Base-by-base conservation (phyloP, 345 rosid genomes). In the Moricandia moricandioides region DNA sequence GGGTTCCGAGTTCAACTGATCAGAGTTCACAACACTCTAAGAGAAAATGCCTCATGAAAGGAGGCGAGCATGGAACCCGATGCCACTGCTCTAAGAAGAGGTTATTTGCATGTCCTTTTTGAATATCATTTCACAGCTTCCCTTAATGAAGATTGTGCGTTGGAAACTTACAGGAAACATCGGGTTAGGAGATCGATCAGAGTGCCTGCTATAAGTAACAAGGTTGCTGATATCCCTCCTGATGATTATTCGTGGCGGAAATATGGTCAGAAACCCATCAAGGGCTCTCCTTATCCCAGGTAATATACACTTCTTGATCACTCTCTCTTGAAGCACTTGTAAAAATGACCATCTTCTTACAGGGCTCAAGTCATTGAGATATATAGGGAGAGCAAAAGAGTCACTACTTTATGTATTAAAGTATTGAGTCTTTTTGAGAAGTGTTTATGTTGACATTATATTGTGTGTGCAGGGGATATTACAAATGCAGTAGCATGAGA, bases 401-500 rank as follows among this genome's bases (percentile, higher is more conserved):
- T n/a, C n/a, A n/a, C n/a, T n/a, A n/a, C n/a, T n/a, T n/a, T n/a
- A n/a, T 33, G 34, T 62, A 10, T 18, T 18, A 45, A 47, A 47
- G 57, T 29, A 47, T 33, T 40, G 70, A 63, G 59, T 76, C n/a
- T 29, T 62, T 40, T 12, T 26, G 6, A 69, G 9, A 54, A 62
- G 33, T 30, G 45, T 27, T 52, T 1, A 29, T 63, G 45, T 63
- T 77, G 52, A 7, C 47, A 7, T 40, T 2, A 10, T 64, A 13
- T n/a, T 47, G 17, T 57, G 27, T 64, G 24, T 81, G 83, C 85
- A 94, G 99, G 85, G 99, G 97, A 80, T 95, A 95, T 61, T 95
- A 95, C 83, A 95, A 94, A 71, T 95, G 99, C 79, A 95, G 99
- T 84, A 90, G 97, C 85, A 88, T 87, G 86, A 88, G 97, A 85